phyloP scores from a whole-genome alignment of 192 early-diverging fungal species.

The Backusella luteola region DNA sequence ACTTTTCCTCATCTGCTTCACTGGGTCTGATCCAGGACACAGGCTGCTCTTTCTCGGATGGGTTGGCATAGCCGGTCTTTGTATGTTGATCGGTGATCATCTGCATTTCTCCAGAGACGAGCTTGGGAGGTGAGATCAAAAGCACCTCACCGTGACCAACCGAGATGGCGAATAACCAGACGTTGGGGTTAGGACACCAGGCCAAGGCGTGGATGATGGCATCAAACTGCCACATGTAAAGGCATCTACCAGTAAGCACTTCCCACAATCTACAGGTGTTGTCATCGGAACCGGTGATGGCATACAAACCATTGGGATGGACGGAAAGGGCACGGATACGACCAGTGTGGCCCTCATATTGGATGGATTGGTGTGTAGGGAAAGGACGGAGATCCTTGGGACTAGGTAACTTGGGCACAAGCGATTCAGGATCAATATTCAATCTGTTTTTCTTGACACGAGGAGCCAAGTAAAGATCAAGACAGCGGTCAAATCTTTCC shows the following conservation, averaged over 20 bases:
- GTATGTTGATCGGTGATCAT: conserved; percentile 44
- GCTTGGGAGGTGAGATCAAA: conserved; percentile 47
- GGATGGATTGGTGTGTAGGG: conserved; percentile 76
- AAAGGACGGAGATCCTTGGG: conserved; percentile 95
- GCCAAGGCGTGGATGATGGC: conserved; percentile 69
- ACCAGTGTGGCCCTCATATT: conserved; percentile 79
- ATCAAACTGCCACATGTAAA: conserved; percentile 72
- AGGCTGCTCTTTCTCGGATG: conserved; percentile 23
- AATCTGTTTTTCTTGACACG: conserved; percentile 84
- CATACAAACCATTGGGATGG: conserved; percentile 89
- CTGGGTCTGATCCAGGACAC: conserved; percentile 54
- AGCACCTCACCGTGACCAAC: conserved; percentile 56
- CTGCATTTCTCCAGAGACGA: conserved; percentile 44
- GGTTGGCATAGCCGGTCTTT: conserved; percentile 41
- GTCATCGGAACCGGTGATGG: conserved; percentile 91
- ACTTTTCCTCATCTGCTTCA: conserved; percentile 44
- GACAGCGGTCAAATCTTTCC: conserved; percentile 94
- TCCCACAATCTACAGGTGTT: conserved; percentile 89
- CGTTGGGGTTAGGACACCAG: conserved; percentile 86
- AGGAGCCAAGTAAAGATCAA: conserved; percentile 96
- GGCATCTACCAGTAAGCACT: conserved; percentile 82
- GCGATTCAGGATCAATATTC: conserved; percentile 86
- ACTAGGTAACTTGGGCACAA: conserved; percentile 94
- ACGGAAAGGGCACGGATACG: conserved; percentile 83
- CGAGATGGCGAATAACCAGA: conserved; percentile 78